Conservation (phyloP, 352 stramenopile species). For the Globisporangium radiosum region DNA sequence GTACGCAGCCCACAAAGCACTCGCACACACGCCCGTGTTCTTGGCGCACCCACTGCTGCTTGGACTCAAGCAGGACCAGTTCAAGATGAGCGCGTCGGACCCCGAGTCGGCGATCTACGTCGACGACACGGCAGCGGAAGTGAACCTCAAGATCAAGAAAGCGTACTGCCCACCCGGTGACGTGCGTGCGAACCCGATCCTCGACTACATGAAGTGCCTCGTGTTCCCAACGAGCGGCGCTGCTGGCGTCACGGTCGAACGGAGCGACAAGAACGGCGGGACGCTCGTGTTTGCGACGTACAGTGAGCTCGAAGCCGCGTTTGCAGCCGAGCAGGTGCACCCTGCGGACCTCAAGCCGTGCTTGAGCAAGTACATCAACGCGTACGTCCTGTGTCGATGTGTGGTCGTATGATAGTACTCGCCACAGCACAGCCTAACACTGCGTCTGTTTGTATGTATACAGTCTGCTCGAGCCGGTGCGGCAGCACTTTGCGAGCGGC, state of each 20-base stretch:
- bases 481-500: constrained; percentile 92
- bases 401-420: neutral
- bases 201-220: constrained; percentile 96
- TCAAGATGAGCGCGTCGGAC: constrained; percentile 99
- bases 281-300: constrained; percentile 88
- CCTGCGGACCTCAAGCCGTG: constrained; percentile 96
- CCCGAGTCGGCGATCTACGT: constrained; percentile 98
- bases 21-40: constrained; percentile 83
- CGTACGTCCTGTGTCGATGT: constrained; percentile 14
- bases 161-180: constrained; percentile 93
- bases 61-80: constrained; percentile 97
- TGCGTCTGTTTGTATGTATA: neutral
- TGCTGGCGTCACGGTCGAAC: constrained; percentile 65
- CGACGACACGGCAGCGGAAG: constrained; percentile 92
- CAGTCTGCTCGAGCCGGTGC: constrained; percentile 92
- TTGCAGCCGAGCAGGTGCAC: constrained; percentile 89
- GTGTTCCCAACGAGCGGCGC: constrained; percentile 83
- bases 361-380: constrained; percentile 91
- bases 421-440: too few species aligned
- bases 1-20: constrained; percentile 92
- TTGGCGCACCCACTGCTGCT: constrained; percentile 97
- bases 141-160: constrained; percentile 99
- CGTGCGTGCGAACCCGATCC: constrained; percentile 89
- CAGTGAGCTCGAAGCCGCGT: constrained; percentile 89
- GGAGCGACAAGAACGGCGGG: constrained; percentile 80